A percentile compares a stretch with the other conserved stretches of the same genome.
Conservation (phyloP, 139 green algal genomes). For the Asterochloris sp. region DNA sequence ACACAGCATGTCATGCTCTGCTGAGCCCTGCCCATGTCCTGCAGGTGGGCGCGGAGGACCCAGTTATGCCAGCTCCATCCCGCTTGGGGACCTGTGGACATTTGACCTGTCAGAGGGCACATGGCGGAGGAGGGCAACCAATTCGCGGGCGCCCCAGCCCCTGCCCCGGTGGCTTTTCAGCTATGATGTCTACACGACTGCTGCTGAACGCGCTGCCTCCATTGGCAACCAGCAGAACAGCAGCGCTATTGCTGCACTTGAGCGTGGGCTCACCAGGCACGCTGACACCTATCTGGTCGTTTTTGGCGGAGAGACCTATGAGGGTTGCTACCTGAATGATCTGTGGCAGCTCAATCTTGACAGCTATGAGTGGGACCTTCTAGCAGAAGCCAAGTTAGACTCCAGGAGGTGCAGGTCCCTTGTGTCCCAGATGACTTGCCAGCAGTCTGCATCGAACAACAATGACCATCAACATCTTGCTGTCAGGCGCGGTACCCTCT, state of each 20-base stretch:
- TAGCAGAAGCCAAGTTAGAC: too few species aligned
- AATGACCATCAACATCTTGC: too few species aligned
- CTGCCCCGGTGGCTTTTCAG: constrained; percentile 6
- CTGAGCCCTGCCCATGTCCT: background rate
- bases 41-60: constrained; percentile 12
- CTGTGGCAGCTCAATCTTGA: constrained; percentile 6
- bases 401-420: too few species aligned
- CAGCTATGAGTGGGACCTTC: background rate
- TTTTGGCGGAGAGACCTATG: constrained; percentile 8
- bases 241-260: background rate
- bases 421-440: too few species aligned
- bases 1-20: too few species aligned
- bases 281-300: constrained; percentile 3
- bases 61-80: background rate
- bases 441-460: too few species aligned
- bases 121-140: too few species aligned
- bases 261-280: background rate
- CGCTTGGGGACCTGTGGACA: constrained; percentile 9
- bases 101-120: background rate
- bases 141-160: background rate
- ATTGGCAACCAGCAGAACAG: background rate
- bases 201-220: background rate
- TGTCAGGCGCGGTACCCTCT: too few species aligned
- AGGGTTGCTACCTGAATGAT: constrained; percentile 20
- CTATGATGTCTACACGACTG: background rate